These are phyloP conservation scores for Podospora tetraspora DNA, from an alignment of 495 filamentous ascomycete species.

Conservation along the genomic window DNA sequence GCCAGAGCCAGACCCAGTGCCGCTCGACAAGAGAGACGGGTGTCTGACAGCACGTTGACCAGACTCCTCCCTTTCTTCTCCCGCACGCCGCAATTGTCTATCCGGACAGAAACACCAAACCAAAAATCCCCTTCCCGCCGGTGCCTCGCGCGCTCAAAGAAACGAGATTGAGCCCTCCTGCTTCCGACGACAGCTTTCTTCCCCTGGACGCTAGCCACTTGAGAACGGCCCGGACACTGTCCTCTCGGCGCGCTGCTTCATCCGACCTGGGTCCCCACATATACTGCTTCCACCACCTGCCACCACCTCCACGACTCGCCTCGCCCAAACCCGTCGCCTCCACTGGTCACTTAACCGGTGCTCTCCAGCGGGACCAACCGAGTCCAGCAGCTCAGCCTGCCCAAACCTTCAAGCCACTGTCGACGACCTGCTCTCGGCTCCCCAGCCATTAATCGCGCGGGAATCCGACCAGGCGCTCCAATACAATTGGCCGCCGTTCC, in stretches of 20 bases:
- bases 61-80: slow-evolving; percentile 7
- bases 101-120: background rate
- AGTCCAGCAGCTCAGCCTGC: background rate
- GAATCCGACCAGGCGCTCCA: background rate
- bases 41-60: background rate
- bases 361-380: background rate
- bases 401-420: background rate
- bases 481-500: background rate
- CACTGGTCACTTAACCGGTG: background rate
- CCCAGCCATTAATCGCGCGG: background rate
- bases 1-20: background rate
- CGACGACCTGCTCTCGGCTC: background rate
- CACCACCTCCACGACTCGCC: background rate
- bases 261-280: background rate
- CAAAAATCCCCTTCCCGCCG: background rate
- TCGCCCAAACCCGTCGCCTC: background rate
- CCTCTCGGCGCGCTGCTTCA: background rate
- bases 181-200: background rate
- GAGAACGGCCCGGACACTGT: background rate
- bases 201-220: background rate
- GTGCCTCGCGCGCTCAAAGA: background rate
- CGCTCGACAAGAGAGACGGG: slow-evolving; percentile 2
- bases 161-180: background rate
- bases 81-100: background rate
- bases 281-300: background rate